Conservation (phyloP, 345 rosid genomes). For the Corymbia maculata region DNA sequence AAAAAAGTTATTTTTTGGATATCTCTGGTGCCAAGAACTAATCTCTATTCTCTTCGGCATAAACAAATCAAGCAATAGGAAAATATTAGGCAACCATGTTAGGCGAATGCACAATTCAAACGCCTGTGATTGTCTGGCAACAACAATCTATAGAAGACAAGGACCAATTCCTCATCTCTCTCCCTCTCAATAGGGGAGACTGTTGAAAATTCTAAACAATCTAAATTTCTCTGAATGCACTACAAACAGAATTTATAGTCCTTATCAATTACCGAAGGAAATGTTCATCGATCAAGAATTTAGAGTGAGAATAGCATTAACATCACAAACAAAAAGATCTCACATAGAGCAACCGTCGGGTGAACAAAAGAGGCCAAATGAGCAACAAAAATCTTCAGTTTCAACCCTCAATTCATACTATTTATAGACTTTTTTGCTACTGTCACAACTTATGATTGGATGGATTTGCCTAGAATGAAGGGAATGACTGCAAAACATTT, state of each 20-base stretch:
- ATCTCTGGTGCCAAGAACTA: rapidly evolving
- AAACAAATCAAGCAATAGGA: not conserved
- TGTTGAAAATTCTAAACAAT: not conserved
- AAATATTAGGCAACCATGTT: not conserved
- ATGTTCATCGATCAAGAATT: rapidly evolving
- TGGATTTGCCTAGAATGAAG: not conserved
- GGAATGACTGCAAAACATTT: not conserved
- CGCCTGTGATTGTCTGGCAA: rapidly evolving
- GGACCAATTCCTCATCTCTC: not conserved
- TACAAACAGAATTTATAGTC: rapidly evolving
- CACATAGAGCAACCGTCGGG: rapidly evolving
- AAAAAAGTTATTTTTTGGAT: not conserved
- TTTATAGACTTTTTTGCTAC: not conserved
- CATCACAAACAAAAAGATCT: not conserved
- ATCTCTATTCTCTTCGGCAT: rapidly evolving
- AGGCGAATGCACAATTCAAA: not conserved
- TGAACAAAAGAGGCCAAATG: no score
- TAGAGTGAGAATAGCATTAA: rapidly evolving
- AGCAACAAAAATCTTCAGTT: no score
- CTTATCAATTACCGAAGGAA: not conserved
- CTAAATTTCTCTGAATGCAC: not conserved
- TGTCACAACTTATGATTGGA: not conserved
- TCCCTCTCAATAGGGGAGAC: not conserved
- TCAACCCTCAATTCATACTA: rapidly evolving
- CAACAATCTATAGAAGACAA: not conserved